Evolutionary conservation across 495 filamentous ascomycete species (phyloP).

Genomic region (Penicillium cosmopolitanum): DNA sequence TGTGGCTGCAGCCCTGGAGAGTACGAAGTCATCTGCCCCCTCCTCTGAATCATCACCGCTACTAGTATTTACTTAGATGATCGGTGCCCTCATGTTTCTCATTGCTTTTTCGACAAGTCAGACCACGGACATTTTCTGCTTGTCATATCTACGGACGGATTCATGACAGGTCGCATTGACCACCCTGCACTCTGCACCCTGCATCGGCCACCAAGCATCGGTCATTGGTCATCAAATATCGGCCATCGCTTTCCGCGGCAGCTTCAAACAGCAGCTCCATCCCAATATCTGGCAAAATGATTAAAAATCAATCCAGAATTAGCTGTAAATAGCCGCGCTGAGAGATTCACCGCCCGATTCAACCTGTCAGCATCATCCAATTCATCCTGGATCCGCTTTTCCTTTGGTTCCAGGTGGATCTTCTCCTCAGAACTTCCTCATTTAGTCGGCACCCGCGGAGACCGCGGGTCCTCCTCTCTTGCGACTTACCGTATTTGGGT

Average conservation of each 20-base stretch:
- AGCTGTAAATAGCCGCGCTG: not conserved
- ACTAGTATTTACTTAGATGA: not conserved
- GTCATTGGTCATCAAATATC: too few species aligned
- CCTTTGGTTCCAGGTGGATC: conserved; percentile 16
- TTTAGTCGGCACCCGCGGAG: conserved; percentile 22
- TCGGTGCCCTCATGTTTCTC: not conserved
- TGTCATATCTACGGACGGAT: not conserved
- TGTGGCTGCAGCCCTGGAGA: too few species aligned
- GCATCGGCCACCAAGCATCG: not conserved
- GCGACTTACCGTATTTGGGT: conserved; percentile 26
- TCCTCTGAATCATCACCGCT: not conserved
- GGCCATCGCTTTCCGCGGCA: not conserved
- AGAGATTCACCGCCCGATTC: not conserved
- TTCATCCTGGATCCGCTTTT: not conserved
- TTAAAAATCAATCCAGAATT: not conserved
- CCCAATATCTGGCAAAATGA: not conserved
- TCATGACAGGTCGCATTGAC: conserved; percentile 2
- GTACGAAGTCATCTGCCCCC: not conserved
- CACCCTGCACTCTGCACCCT: not conserved
- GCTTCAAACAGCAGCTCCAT: conserved; percentile 4
- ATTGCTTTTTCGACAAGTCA: conserved; percentile 2
- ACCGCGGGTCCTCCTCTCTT: conserved; percentile 23
- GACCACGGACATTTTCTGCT: conserved; percentile 1
- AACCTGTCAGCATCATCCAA: conserved; percentile 1
- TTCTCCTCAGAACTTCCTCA: conserved; percentile 30